These are phyloP conservation scores for Ophiocordyceps polyrhachis-furcata DNA, from an alignment of 2,329 filamentous ascomycete genomes.

Conservation along the genomic window DNA sequence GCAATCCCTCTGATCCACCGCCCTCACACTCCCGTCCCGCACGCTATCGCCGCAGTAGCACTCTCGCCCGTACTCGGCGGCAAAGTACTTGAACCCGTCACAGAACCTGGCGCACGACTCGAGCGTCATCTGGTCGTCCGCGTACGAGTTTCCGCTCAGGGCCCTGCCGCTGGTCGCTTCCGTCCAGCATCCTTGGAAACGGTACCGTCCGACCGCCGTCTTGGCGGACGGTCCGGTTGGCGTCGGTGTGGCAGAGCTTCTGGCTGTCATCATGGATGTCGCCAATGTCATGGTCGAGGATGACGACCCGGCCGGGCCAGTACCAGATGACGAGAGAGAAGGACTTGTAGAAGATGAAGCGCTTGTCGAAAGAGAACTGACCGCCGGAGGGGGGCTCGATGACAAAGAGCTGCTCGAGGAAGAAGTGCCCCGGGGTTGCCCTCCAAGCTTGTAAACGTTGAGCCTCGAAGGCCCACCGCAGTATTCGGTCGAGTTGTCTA, in stretches of 20 bases:
- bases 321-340: background rate
- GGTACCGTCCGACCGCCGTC: slow-evolving; percentile 10
- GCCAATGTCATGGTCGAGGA: background rate
- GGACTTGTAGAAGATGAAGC: background rate
- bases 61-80: slow-evolving; percentile 16
- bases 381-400: background rate
- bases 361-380: background rate
- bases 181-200: slow-evolving; percentile 18
- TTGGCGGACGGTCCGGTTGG: slow-evolving; percentile 10
- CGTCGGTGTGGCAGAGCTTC: slow-evolving; percentile 5
- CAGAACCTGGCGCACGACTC: slow-evolving; percentile 15
- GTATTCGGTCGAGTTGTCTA: slow-evolving; percentile 16
- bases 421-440: background rate
- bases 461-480: slow-evolving; percentile 17
- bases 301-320: background rate
- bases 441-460: slow-evolving; percentile 15
- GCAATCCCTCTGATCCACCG: slow-evolving; percentile 14
- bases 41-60: slow-evolving; percentile 20
- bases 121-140: slow-evolving; percentile 17
- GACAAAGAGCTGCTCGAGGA: background rate
- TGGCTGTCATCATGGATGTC: slow-evolving; percentile 8
- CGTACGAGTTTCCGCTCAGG: slow-evolving; percentile 10
- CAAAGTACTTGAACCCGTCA: slow-evolving; percentile 12
- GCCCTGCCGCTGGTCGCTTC: slow-evolving; percentile 15
- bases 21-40: slow-evolving; percentile 9